Base-by-base conservation (phyloP, 2,329 filamentous ascomycete genomes). In the Penicillium sp. region DNA sequence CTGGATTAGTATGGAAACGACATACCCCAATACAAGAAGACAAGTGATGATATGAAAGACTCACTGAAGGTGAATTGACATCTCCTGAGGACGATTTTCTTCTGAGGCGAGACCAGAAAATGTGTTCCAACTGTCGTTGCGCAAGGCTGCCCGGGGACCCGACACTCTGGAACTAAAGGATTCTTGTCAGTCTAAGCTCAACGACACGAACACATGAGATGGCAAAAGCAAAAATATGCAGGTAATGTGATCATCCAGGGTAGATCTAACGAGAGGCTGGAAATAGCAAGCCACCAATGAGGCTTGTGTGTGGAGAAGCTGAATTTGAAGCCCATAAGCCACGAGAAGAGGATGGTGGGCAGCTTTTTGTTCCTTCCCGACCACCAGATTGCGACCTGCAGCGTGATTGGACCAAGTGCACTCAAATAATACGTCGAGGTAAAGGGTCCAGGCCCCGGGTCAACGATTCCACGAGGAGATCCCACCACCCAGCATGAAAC, bases 131-230 rank as follows among this genome's bases (percentile, higher is more conserved):
- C 28, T 35, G 28, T 22, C 35, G 34, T 51, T 58, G 59, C 63
- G 52, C 59, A 34, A 63, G 54, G 39, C 54, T 58, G 47, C 28
- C 51, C 47, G 39, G 39, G 35, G 54, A 37, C 54, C 63, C 63
- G 57, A 41, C 37, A 60, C 53, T 57, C 20, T 56, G 61, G 57
- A 39, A 57, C 45, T 48, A 55, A 43, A 31, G 22, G 10, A 28
- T 53, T 6, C 41, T 28, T 25, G 49, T 53, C n/a, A 53, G 51
- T 41, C 22, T 60, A 56, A 65, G 64, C 53, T 58, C 39, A 51
- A 48, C 31, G 49, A 59, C 55, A 52, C 22, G 63, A 49, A 63
- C 50, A 34, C 15, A 49, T 49, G 47, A 35, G n/a, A 17, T 31
- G 31, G 22, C 5, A 47, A 47, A 47, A 47, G 20, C 28, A 31